phyloP scores from a whole-genome alignment of 441 rosid species.

The Adansonia madagascariensis region DNA sequence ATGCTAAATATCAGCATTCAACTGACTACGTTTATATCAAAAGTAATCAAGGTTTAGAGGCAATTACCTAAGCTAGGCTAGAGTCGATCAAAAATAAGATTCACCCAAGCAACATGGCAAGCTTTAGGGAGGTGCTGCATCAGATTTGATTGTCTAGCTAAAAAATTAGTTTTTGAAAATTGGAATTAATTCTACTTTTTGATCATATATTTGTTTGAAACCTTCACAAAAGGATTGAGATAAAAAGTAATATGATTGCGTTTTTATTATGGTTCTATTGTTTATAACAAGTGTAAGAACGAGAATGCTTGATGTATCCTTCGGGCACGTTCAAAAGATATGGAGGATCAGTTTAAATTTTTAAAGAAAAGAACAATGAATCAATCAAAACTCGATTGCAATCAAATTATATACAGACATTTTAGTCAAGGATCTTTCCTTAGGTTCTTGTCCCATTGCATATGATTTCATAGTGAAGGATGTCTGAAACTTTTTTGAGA shows the following conservation, averaged over 20 bases:
- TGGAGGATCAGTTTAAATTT: neutral
- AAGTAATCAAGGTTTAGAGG: neutral
- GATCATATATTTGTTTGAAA: neutral
- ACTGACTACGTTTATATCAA: neutral
- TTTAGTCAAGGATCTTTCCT: neutral
- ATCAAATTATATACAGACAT: neutral
- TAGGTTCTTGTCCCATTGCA: constrained; percentile 15
- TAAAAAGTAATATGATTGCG: neutral
- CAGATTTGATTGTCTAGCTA: neutral
- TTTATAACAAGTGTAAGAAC: neutral
- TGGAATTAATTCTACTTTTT: neutral
- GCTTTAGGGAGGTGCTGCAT: neutral
- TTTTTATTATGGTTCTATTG: neutral
- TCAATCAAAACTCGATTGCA: neutral
- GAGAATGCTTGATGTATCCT: neutral
- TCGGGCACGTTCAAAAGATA: neutral
- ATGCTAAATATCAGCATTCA: neutral
- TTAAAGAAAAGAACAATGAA: neutral
- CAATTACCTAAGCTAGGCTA: neutral
- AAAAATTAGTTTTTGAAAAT: neutral
- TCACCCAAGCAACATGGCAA: neutral
- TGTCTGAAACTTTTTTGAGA: neutral
- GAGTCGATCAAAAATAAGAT: neutral
- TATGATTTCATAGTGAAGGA: constrained; percentile 6
- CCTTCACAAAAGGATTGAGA: neutral